A percentile compares a stretch with the other conserved stretches of the same genome.
These are phyloP conservation scores for Trypanosoma conorhini DNA, from an alignment of 208 protist genomes.

Conservation along the genomic window DNA sequence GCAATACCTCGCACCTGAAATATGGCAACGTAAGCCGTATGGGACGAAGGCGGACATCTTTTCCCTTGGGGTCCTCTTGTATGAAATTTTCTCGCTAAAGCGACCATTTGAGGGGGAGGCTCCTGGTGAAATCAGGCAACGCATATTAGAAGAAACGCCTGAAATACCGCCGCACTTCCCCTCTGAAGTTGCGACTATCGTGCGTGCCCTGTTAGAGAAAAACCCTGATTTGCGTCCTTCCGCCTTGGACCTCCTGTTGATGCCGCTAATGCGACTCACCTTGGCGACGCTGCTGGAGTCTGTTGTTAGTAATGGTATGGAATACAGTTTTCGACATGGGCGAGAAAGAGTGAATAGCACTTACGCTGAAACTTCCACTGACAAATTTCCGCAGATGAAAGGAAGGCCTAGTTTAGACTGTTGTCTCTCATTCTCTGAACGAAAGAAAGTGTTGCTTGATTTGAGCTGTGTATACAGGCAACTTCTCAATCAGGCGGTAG, in stretches of 20 bases:
- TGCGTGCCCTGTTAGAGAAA: slow-evolving; percentile 40
- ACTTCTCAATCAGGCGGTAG: background rate
- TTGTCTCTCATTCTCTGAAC: background rate
- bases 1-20: slow-evolving; percentile 93
- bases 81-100: slow-evolving; percentile 86
- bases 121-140: slow-evolving; percentile 76
- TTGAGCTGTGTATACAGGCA: background rate
- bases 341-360: background rate
- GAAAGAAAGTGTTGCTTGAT: slow-evolving; percentile 3
- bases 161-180: slow-evolving; percentile 51
- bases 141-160: slow-evolving; percentile 54
- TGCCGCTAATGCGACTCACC: slow-evolving; percentile 9
- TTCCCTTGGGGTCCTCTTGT: slow-evolving; percentile 84
- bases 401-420: background rate
- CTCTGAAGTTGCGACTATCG: slow-evolving; percentile 64
- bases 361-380: no score
- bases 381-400: no score
- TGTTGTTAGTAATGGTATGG: background rate
- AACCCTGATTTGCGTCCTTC: slow-evolving; percentile 11
- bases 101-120: slow-evolving; percentile 76
- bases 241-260: slow-evolving; percentile 1
- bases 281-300: slow-evolving; percentile 7
- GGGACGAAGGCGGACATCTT: slow-evolving; percentile 94
- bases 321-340: background rate
- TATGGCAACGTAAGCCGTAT: slow-evolving; percentile 92